Base-by-base conservation (phyloP, 495 filamentous ascomycete genomes). In the Neurospora intermedia region DNA sequence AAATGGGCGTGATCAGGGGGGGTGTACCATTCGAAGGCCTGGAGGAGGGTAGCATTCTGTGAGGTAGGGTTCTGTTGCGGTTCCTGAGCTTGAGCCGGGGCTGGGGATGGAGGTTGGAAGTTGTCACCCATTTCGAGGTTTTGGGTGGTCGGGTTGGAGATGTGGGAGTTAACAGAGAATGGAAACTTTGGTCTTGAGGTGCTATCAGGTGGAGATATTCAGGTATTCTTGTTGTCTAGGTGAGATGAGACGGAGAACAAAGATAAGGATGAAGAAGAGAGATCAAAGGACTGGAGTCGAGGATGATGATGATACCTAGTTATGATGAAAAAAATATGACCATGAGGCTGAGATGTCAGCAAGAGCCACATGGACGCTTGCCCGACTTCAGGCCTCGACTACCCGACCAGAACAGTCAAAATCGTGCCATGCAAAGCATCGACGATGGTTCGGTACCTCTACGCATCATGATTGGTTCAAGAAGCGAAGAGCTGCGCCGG, bases 11-110 rank as follows among this genome's bases (percentile, higher is more conserved):
- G 82, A 75, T 92, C 89, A 10, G 86, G 85, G 0, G 89, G 90
- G 1, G 90, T 85, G 78, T 93, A 89, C 91, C 92, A 93, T 83
- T 93, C 92, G 78, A 91, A 93, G 10, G 84, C 87, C 79, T 93
- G 89, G 75, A 93, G 81, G 79, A 93, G 88, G 73, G 89, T 89
- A 71, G 75, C 77, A 73, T 93, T 94, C 69, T 78, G 76, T 2
- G 76, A 75, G 1, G 78, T 79, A 5, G 77, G 69, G 39, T 78
- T 18, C 46, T 71, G 73, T 31, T 31, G n/a, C 39, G 45, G 23
- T 31, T 72, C 10, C 6, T 23, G 15, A 35, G 70, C 42, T 11
- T 2, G 20, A n/a, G 70, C 16, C 13, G 31, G 27, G 2, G 10
- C 10, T 10, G 70, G 70, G 4, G 41, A 71, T 11, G 70, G 54